Conservation (phyloP, 169 alveolate species). For the Cyclospora cayetanensis region DNA sequence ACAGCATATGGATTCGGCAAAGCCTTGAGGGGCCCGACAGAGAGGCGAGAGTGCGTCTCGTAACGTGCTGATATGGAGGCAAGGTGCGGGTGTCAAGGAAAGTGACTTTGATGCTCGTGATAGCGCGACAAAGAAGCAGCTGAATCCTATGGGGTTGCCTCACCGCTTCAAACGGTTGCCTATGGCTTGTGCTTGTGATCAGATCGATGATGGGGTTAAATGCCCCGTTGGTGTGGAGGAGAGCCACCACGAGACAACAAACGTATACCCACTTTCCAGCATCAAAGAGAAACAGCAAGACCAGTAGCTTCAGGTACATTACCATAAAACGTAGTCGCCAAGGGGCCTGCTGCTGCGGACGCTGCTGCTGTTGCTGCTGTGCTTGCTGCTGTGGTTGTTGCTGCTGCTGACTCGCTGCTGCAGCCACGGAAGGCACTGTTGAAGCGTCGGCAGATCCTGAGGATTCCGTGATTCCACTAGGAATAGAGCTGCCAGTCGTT, state of each 20-base stretch:
- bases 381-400: neutral
- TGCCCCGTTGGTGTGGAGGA: slow-evolving; percentile 50
- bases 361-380: slow-evolving; percentile 7
- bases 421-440: neutral
- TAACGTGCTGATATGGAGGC: neutral
- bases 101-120: too few relatives aligned
- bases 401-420: neutral
- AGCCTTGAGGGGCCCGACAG: too few relatives aligned
- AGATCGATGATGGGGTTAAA: slow-evolving; percentile 22
- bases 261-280: slow-evolving; percentile 50
- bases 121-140: neutral
- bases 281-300: slow-evolving; percentile 52
- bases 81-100: too few relatives aligned
- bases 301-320: slow-evolving; percentile 20
- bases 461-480: too few relatives aligned
- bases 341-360: neutral
- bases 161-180: slow-evolving; percentile 57
- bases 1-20: too few relatives aligned
- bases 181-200: slow-evolving; percentile 27
- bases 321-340: slow-evolving; percentile 27
- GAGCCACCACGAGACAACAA: neutral
- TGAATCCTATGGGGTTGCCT: too few relatives aligned
- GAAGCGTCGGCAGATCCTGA: too few relatives aligned
- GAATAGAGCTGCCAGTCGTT: too few relatives aligned
- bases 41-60: neutral